Percentiles rank a stretch among this genome's conserved stretches.
These are phyloP conservation scores for Wickerhamiella allomyrinae DNA, from an alignment of 805 yeast genomes.

Conservation along the genomic window DNA sequence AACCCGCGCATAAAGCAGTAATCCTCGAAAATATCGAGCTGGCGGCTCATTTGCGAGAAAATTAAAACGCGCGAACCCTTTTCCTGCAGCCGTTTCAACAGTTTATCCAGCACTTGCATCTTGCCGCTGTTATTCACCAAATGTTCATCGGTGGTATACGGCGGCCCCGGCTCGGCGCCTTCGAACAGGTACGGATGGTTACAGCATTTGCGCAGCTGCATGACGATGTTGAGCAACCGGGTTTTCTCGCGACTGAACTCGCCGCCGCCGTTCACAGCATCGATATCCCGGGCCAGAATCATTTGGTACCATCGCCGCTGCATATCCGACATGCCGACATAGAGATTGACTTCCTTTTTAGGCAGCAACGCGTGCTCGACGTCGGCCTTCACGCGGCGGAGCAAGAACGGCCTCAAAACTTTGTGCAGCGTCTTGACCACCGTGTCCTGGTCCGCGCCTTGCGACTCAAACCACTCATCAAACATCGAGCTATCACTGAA, in stretches of 20 bases:
- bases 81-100: conserved; percentile 52
- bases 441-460: conserved; percentile 46
- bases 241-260: conserved; percentile 82
- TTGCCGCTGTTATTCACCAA: conserved; percentile 81
- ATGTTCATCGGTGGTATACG: conserved; percentile 91
- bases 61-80: conserved; percentile 84
- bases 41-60: conserved; percentile 86
- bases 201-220: conserved; percentile 94
- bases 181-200: conserved; percentile 94
- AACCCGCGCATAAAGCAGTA: conserved; percentile 75
- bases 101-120: conserved; percentile 75
- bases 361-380: conserved; percentile 86
- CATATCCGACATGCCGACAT: conserved; percentile 93
- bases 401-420: conserved; percentile 71
- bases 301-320: conserved; percentile 85
- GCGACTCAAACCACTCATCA: conserved; percentile 78
- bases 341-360: conserved; percentile 76
- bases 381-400: conserved; percentile 82
- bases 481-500: conserved; percentile 83
- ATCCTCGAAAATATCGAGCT: conserved; percentile 81
- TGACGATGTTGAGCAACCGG: conserved; percentile 77
- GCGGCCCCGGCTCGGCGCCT: conserved; percentile 99
- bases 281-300: conserved; percentile 80
- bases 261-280: conserved; percentile 91
- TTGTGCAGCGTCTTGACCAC: conserved; percentile 83